phyloP scores from a whole-genome alignment of 768 basidiomycete species.

The Megacollybia marginata region DNA sequence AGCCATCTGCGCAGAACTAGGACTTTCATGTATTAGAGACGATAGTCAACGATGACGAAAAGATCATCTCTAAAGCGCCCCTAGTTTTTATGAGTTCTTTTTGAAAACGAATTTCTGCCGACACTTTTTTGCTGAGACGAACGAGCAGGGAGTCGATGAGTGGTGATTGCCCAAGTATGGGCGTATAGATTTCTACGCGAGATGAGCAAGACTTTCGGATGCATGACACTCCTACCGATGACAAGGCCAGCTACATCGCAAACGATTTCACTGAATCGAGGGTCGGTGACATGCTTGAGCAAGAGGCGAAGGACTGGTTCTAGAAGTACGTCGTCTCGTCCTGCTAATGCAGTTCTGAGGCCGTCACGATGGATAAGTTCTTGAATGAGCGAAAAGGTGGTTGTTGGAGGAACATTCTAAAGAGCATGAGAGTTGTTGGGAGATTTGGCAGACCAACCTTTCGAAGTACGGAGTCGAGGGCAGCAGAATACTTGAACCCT shows the following conservation, averaged over 20 bases:
- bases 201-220: slow-evolving; percentile 3
- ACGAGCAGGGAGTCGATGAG: slow-evolving; percentile 83
- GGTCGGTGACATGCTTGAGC: slow-evolving; percentile 78
- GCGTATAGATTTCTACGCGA: slow-evolving; percentile 76
- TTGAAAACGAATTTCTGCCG: slow-evolving; percentile 83
- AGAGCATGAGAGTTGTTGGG: neutral
- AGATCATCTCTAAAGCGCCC: slow-evolving; percentile 89
- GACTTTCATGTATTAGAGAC: neutral
- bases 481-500: slow-evolving; percentile 89
- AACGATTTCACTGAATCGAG: slow-evolving; percentile 87
- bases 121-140: slow-evolving; percentile 76
- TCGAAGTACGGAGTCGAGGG: slow-evolving; percentile 83
- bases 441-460: slow-evolving; percentile 43
- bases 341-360: slow-evolving; percentile 74
- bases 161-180: slow-evolving; percentile 91
- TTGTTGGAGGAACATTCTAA: slow-evolving; percentile 78
- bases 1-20: neutral
- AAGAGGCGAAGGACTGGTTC: slow-evolving; percentile 88
- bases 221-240: slow-evolving; percentile 53
- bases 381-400: slow-evolving; percentile 84
- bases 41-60: slow-evolving; percentile 34
- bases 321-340: slow-evolving; percentile 88
- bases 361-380: slow-evolving; percentile 92
- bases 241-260: slow-evolving; percentile 75
- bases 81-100: slow-evolving; percentile 73